Evolutionary conservation across 805 yeast species (phyloP).

Genomic region (Yamadazyma phyllophila): DNA sequence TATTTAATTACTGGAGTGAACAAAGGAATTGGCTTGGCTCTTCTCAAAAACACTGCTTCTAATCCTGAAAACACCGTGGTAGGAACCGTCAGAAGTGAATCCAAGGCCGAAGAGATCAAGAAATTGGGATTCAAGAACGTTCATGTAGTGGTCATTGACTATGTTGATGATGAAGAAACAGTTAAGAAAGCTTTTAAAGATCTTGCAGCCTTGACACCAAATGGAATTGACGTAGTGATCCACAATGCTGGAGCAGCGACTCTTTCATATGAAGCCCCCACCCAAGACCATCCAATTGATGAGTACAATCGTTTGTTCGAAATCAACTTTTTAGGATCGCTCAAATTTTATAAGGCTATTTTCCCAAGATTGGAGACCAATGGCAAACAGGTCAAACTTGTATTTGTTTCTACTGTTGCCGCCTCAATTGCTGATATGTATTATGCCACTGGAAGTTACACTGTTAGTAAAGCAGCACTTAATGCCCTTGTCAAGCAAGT

Average conservation of each 20-base stretch:
- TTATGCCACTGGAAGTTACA: constrained; percentile 18
- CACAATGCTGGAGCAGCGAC: constrained; percentile 29
- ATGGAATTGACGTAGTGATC: constrained; percentile 34
- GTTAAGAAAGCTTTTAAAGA: constrained; percentile 13
- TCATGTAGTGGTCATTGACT: constrained; percentile 8
- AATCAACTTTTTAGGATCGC: constrained; percentile 1
- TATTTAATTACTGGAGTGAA: constrained; percentile 43
- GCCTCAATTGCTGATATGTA: neutral
- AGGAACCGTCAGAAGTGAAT: constrained; percentile 20
- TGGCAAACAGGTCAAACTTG: neutral
- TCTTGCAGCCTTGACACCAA: constrained; percentile 16
- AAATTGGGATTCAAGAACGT: constrained; percentile 7
- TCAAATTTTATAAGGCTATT: constrained; percentile 2
- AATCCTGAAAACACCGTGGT: constrained; percentile 19
- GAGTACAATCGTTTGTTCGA: neutral
- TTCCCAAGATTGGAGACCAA: neutral
- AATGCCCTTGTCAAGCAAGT: constrained; percentile 25
- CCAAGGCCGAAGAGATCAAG: constrained; percentile 14
- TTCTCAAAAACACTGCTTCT: constrained; percentile 23
- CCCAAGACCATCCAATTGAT: neutral
- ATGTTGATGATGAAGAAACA: constrained; percentile 1
- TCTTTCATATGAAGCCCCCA: neutral
- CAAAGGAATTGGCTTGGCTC: constrained; percentile 38
- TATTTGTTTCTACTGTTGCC: constrained; percentile 15
- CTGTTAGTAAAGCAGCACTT: constrained; percentile 33